Conservation (phyloP, 352 stramenopile genomes). For the Phytophthora sansomeana region DNA sequence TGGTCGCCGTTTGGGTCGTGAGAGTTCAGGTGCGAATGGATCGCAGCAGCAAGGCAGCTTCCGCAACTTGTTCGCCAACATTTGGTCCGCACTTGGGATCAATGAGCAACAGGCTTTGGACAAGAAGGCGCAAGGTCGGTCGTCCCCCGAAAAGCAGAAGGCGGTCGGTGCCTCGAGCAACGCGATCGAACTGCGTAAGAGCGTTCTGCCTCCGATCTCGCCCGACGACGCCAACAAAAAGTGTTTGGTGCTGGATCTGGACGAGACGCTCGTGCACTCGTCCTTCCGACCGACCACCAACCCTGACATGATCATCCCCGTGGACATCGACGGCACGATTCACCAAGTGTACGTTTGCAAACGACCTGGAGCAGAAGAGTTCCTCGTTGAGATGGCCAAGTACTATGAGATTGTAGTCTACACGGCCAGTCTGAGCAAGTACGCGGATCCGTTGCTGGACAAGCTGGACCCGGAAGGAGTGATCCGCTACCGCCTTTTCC, state of each 20-base stretch:
- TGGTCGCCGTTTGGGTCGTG: constrained; percentile 31
- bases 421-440: constrained; percentile 97
- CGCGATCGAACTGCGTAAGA: constrained; percentile 65
- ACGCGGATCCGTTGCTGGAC: constrained; percentile 97
- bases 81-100: constrained; percentile 70
- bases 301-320: constrained; percentile 97
- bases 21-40: constrained; percentile 32
- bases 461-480: constrained; percentile 92
- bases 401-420: constrained; percentile 99
- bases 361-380: constrained; percentile 95
- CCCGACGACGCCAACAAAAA: constrained; percentile 81
- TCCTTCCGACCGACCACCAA: constrained; percentile 95
- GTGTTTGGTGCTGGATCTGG: constrained; percentile 95
- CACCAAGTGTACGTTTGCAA: constrained; percentile 93
- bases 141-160: constrained; percentile 34
- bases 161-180: constrained; percentile 30
- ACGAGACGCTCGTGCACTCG: constrained; percentile 98
- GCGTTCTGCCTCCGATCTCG: constrained; percentile 51
- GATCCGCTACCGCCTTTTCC: constrained; percentile 92
- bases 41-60: constrained; percentile 59
- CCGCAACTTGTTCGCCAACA: constrained; percentile 72
- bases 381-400: constrained; percentile 96
- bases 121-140: constrained; percentile 38
- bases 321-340: constrained; percentile 93
- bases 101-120: constrained; percentile 58